These are phyloP conservation scores for Coprinopsis cinerea DNA, from an alignment of 768 basidiomycete species.

Conservation along the genomic window DNA sequence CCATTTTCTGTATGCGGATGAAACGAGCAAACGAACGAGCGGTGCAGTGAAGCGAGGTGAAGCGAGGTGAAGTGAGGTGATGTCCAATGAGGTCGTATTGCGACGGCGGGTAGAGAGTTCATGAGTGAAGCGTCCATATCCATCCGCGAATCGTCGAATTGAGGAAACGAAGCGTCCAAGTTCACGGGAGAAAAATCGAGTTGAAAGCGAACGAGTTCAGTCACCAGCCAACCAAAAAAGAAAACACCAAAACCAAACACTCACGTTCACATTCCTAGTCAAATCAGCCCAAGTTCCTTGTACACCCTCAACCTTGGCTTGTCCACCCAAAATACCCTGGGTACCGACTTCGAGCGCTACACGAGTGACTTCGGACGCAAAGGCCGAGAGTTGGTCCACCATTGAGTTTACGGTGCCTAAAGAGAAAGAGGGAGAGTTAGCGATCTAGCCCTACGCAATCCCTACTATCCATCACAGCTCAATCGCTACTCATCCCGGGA, in stretches of 20 bases:
- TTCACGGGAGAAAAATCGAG: too few relatives aligned
- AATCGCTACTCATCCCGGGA: background rate
- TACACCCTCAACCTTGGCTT: constrained; percentile 85
- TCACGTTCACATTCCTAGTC: constrained; percentile 84
- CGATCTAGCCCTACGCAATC: background rate
- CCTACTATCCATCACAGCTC: too few relatives aligned
- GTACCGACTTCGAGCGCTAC: constrained; percentile 89
- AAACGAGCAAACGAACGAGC: background rate
- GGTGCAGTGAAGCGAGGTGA: too few relatives aligned
- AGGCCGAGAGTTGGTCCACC: constrained; percentile 86
- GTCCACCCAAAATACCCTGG: constrained; percentile 85
- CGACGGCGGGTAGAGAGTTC: too few relatives aligned
- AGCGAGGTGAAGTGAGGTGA: too few relatives aligned
- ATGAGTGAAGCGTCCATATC: too few relatives aligned
- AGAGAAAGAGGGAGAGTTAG: background rate
- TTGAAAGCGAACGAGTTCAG: too few relatives aligned
- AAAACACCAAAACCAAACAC: constrained; percentile 19
- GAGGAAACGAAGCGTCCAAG: too few relatives aligned
- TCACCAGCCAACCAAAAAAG: background rate
- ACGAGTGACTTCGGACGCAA: constrained; percentile 76
- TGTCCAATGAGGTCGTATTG: too few relatives aligned
- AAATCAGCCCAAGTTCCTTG: constrained; percentile 92
- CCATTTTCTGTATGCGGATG: constrained; percentile 61
- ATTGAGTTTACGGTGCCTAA: constrained; percentile 82
- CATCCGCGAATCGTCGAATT: too few relatives aligned